These are phyloP conservation scores for Puccinia brachypodii DNA, from an alignment of 1,284 basidiomycete species.

Conservation along the genomic window DNA sequence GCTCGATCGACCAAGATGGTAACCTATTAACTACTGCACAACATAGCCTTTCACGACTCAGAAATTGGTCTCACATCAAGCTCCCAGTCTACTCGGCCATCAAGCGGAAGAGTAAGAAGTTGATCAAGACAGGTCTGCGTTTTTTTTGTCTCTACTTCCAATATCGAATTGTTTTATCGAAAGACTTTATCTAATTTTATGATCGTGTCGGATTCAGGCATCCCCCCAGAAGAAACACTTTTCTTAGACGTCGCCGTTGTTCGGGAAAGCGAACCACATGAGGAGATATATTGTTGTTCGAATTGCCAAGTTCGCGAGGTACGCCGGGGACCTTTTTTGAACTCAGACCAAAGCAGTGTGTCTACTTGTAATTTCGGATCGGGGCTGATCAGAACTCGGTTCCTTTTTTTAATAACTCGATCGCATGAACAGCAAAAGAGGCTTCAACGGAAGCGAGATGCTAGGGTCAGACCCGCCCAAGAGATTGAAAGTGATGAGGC, in stretches of 20 bases:
- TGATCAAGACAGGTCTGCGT: slow-evolving; percentile 41
- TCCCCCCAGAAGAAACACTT: slow-evolving; percentile 43
- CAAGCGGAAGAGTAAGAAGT: slow-evolving; percentile 47
- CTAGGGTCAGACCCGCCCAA: slow-evolving; percentile 47
- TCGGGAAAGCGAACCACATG: slow-evolving; percentile 41
- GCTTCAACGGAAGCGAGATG: slow-evolving; percentile 45
- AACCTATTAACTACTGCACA: slow-evolving; percentile 1
- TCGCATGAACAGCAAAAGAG: slow-evolving; percentile 33
- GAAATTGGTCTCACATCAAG: slow-evolving; percentile 48
- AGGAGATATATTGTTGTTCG: slow-evolving; percentile 44
- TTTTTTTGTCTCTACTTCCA: neutral
- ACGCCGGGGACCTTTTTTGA: too few relatives aligned
- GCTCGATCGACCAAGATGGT: slow-evolving; percentile 25
- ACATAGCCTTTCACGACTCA: slow-evolving; percentile 21
- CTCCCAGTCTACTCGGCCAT: slow-evolving; percentile 46
- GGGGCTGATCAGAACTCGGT: neutral
- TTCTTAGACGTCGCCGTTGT: slow-evolving; percentile 42
- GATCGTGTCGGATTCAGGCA: slow-evolving; percentile 30
- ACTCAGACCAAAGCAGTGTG: too few relatives aligned
- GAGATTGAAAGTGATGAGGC: slow-evolving; percentile 48
- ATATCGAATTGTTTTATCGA: neutral
- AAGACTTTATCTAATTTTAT: neutral
- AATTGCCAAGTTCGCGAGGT: slow-evolving; percentile 47
- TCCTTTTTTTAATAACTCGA: neutral
- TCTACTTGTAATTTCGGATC: too few relatives aligned